These are phyloP conservation scores for Rhizophagus sp. DNA, from an alignment of 192 early-diverging fungal species.

Conservation along the genomic window DNA sequence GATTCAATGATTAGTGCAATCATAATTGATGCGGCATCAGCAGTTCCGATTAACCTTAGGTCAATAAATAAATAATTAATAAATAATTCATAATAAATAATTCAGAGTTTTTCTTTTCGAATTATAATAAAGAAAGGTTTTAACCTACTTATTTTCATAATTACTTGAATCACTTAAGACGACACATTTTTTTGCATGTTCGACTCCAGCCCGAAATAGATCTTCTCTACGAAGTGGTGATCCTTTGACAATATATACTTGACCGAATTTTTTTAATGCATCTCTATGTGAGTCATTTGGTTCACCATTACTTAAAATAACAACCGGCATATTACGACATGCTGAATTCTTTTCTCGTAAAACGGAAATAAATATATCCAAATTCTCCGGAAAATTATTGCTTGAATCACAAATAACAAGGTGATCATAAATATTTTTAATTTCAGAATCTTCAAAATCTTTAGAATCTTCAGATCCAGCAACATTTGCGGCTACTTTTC, in stretches of 20 bases:
- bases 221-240: too few species aligned
- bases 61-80: too few species aligned
- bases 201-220: conserved; percentile 59
- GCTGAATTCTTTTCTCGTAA: conserved; percentile 58
- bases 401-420: conserved; percentile 9
- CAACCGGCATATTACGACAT: conserved; percentile 45
- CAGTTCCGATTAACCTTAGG: conserved; percentile 30
- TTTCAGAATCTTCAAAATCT: not conserved
- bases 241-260: too few species aligned
- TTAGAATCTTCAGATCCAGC: too few species aligned
- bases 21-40: conserved; percentile 67
- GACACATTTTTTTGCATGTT: conserved; percentile 53
- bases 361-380: conserved; percentile 65
- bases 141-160: conserved; percentile 1
- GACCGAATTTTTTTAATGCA: too few species aligned
- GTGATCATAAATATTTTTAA: conserved; percentile 8
- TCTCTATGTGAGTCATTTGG: conserved; percentile 43
- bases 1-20: conserved; percentile 67
- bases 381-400: conserved; percentile 59
- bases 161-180: conserved; percentile 50
- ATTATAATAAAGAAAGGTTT: too few species aligned
- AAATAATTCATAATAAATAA: too few species aligned
- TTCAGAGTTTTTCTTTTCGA: too few species aligned
- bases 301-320: conserved; percentile 56
- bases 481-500: not conserved